Conservation (phyloP, 2,329 filamentous ascomycete species). For the Cordyceps militaris region DNA sequence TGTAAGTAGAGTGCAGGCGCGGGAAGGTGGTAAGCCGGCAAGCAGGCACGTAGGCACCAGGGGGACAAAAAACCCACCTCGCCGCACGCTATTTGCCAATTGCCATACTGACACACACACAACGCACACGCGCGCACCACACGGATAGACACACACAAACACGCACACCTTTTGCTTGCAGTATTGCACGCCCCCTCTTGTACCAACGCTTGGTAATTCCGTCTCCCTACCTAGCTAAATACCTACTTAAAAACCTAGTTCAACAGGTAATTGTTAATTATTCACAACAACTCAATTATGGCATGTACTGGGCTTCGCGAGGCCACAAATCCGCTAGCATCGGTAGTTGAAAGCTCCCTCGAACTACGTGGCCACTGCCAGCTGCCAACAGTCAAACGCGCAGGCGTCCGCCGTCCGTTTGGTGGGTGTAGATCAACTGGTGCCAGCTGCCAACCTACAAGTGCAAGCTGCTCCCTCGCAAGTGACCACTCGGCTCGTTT, state of each 20-base stretch:
- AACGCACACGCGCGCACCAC: background rate
- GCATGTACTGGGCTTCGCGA: too few species aligned
- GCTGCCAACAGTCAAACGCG: background rate
- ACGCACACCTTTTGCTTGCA: constrained; percentile 5
- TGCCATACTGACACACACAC: background rate
- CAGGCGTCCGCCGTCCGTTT: background rate
- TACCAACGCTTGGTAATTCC: background rate
- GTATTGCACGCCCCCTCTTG: constrained; percentile 1
- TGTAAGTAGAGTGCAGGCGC: too few species aligned
- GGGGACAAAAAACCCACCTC: too few species aligned
- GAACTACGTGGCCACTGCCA: background rate
- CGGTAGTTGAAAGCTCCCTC: background rate
- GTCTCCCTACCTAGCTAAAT: too few species aligned
- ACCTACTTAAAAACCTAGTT: too few species aligned
- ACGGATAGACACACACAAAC: background rate
- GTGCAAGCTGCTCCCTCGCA: background rate
- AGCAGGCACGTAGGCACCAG: background rate
- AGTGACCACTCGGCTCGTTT: background rate
- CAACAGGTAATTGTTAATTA: too few species aligned
- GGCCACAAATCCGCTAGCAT: background rate
- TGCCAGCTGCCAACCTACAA: constrained; percentile 3
- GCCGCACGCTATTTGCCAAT: background rate
- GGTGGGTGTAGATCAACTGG: background rate
- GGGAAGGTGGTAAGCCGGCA: background rate
- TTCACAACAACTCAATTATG: too few species aligned